Conservation (phyloP, 306 rosid genomes). For the Boehmeria nivea region DNA sequence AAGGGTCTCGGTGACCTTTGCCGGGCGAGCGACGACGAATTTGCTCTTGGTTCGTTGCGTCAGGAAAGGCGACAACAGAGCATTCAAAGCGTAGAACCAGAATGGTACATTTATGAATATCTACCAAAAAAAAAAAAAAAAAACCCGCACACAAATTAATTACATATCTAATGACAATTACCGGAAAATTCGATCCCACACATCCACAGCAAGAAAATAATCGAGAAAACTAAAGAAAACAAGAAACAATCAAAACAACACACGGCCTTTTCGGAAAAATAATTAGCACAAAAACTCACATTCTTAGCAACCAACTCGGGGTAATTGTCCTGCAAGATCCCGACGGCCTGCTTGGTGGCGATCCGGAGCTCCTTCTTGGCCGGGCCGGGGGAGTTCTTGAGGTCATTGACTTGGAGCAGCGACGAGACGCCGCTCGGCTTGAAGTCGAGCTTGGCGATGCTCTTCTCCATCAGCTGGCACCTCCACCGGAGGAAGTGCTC, state of each 20-base stretch:
- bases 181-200: not conserved
- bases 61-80: constrained; percentile 64
- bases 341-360: constrained; percentile 78
- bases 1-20: constrained; percentile 43
- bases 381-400: constrained; percentile 71
- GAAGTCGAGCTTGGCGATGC: constrained; percentile 56
- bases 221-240: too few relatives aligned
- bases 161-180: not conserved
- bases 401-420: constrained; percentile 70
- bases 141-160: not conserved
- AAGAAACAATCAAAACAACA: not conserved
- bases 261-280: too few relatives aligned
- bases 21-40: constrained; percentile 45
- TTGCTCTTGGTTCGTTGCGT: constrained; percentile 81
- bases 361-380: constrained; percentile 63
- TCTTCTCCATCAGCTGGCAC: constrained; percentile 69
- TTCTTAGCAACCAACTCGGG: constrained; percentile 90
- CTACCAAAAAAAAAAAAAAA: constrained; percentile 28
- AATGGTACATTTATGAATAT: constrained; percentile 86
- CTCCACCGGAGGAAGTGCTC: constrained; percentile 76
- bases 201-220: too few relatives aligned
- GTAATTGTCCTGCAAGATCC: constrained; percentile 77
- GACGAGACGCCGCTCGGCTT: constrained; percentile 49
- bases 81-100: constrained; percentile 86
- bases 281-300: too few relatives aligned